Evolutionary conservation across 805 yeast genomes (phyloP), one percentile per base, ranked within the genome.

Genomic region (Clavispora vitiphila): DNA sequence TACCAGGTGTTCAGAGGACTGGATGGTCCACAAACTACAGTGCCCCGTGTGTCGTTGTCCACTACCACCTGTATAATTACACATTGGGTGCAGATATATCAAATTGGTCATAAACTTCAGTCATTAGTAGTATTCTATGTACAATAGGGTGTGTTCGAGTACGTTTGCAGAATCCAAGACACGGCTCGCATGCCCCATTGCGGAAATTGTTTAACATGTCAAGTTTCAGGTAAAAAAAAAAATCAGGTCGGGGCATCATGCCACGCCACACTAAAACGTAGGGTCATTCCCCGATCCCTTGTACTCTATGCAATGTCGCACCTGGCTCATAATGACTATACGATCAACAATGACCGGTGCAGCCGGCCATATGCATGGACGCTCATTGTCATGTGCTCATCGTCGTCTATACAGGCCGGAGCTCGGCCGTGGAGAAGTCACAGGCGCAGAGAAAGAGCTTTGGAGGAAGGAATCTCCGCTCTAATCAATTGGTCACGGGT

Each of bases 21-120:
- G 97, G 97, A 88, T 91, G 96, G 78, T 81, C 59, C 85, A 87
- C 58, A 86, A 89, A 54, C 64, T 91, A 38, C 96, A 89, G 56
- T 91, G 98, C 64, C 98, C 98, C 1, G 90, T 89, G 6, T 91
- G 98, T 63, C 75, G 97, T 55, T 78, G 79, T 42, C 76, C 87
- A 18, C 65, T 91, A 31, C 97, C 97, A 2, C 96, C 96, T 1
- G 66, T 85, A 37, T 6, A 8, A 8, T 24, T 5, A 6, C n/a
- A 6, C 10, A 7, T 7, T 24, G 10, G n/a, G n/a, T 24, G 26
- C 10, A 7, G 11, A 24, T 24, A 21, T 21, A 21, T 21, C 8
- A 21, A 21, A 21, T 21, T 21, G 22, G 22, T 21, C 22, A 8
- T 21, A 21, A 21, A 21, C n/a, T n/a, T n/a, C n/a, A 21, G 22